Evolutionary conservation across 176 grass and related monocot species (phyloP), one percentile per base, ranked within the genome.

Genomic region (Oryza longistaminata): DNA sequence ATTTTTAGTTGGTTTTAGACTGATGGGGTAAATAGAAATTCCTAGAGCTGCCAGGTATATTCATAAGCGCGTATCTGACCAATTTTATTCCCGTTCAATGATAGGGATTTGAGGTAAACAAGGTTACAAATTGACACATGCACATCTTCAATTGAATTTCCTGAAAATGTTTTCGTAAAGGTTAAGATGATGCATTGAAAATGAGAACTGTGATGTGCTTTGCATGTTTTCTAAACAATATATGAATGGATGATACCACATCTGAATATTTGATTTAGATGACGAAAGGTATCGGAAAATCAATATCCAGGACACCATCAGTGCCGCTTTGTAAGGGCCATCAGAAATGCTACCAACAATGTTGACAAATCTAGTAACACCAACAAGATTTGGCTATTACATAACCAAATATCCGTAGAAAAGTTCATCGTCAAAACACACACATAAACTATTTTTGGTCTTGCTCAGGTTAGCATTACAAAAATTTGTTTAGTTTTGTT

Each of bases 51-150:
- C 43, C 44, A 53, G 29, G 64, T 66, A 67, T 80, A 44, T 55
- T 61, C 64, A 44, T 73, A 19, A 19, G 64, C 17, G 67, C 40
- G 52, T 82, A 95, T 93, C 96, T 98, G 81, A 77, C 49, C 73
- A 46, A 98, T 95, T 82, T 88, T 88, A 68, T 98, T 94, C 64
- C 87, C 84, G 68, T 98, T 95, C 66, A 98, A 70, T 40, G 88
- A 90, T 24, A 94, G 68, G 26, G 90, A 94, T 83, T 98, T 98
- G 67, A 98, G 86, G 75, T 82, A 82, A 85, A 76, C 34, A 75
- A 98, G 91, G 80, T 89, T 92, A 86, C 91, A 95, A 79, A 94
- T 83, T 76, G 91, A 92, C 25, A 80, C 76, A 33, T 90, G 93
- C 37, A 98, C 66, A 21, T 90, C 89, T 87, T 98, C 90, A 39